phyloP scores from a whole-genome alignment of 345 rosid genomes.

The Barbarea vulgaris region DNA sequence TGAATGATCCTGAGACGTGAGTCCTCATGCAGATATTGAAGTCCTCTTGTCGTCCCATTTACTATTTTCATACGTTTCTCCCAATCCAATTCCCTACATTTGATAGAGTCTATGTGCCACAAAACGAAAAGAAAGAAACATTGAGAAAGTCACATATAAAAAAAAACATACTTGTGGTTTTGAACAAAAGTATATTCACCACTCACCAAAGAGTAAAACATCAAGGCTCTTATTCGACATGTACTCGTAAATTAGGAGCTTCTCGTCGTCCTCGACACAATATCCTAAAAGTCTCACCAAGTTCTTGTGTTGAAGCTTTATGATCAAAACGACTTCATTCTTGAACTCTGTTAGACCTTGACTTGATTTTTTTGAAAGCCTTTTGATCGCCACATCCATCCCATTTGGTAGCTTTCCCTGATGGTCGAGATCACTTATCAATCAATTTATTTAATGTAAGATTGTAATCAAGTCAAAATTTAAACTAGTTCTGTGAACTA shows the following conservation, averaged over 20 bases:
- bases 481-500: background rate
- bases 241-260: background rate
- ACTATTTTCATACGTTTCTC: background rate
- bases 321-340: background rate
- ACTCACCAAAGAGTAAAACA: constrained; percentile 6
- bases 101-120: background rate
- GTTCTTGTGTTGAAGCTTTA: constrained; percentile 15
- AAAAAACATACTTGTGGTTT: too few relatives aligned
- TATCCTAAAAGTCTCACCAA: constrained; percentile 10
- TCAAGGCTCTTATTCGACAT: background rate
- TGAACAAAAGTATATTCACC: too few relatives aligned
- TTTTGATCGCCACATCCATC: too few relatives aligned
- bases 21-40: constrained; percentile 9
- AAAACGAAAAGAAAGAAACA: background rate
- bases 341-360: background rate
- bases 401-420: constrained; percentile 3
- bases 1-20: constrained; percentile 18
- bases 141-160: background rate
- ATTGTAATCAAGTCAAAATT: background rate
- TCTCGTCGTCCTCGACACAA: background rate
- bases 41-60: background rate
- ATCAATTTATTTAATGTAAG: background rate
- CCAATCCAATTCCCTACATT: background rate
- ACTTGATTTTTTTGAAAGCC: too few relatives aligned
- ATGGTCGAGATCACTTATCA: background rate